Base-by-base conservation (phyloP, 2,329 filamentous ascomycete species). In the Madurella mycetomatis region DNA sequence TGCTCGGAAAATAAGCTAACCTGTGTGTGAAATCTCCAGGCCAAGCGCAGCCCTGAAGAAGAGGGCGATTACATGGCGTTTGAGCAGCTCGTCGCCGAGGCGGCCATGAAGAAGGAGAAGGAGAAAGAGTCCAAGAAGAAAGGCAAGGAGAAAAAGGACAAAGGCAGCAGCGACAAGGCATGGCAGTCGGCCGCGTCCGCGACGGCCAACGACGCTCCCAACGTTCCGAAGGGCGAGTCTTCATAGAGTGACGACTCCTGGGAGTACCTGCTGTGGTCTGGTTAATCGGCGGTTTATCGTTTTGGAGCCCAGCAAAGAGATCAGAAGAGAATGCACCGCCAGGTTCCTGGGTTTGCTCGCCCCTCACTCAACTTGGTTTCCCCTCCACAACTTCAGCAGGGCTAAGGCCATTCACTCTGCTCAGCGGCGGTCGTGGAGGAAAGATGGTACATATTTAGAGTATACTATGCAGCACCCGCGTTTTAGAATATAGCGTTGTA, bases 31-130 rank as follows among this genome's bases (percentile, higher is more conserved):
- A 25, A 25, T 7, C 25, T 25, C 25, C 62, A 96, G 92, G 90
- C 92, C 41, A 82, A 88, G 70, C 86, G 94, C 59, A 87, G 92
- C 51, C 87, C 92, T 41, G 94, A 99, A 61, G 94, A 99, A 76
- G 94, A 99, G 73, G 92, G 94, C 60, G 94, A 97, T 66, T 97
- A 95, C 73, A 95, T 99, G 83, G 92, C 92, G 15, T 99, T 99
- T 64, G 94, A 99, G 71, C 91, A 97, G 72, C 85, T 99, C 53
- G 95, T 99, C 72, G 92, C 94, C 48, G 94, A 99, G 70, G 92
- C 92, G 4, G 91, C 92, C 54, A 87, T 91, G 51, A 97, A 97
- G 81, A 96, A 96, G 74, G 90, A 94, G 34, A 37, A 37, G 34
- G 34, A 37, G 66, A 85, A 90, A 70, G 87, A 92, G 66, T 83